Percentiles rank a stretch among this genome's conserved stretches.
Conservation (phyloP, 345 rosid species). For the Dimocarpus longan region DNA sequence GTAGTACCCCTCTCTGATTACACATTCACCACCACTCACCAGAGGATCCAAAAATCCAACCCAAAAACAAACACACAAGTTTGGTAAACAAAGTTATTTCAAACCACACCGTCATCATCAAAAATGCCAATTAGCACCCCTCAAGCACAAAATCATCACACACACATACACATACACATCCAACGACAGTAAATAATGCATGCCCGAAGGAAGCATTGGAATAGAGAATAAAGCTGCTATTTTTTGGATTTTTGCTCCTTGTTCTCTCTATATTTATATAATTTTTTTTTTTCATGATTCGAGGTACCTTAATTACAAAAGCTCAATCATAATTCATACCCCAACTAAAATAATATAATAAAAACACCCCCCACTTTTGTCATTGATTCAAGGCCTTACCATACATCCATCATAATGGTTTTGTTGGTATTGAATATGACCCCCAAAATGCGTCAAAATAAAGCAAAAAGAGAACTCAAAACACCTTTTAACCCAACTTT, state of each 20-base stretch:
- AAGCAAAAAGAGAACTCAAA: conserved; percentile 11
- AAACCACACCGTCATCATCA: conserved; percentile 5
- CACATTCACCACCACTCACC: background rate
- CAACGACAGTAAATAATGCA: conserved; percentile 1
- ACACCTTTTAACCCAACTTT: conserved; percentile 13
- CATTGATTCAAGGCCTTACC: conserved; percentile 21
- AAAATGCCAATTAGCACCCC: conserved; percentile 1
- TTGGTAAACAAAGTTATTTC: background rate
- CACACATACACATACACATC: conserved; percentile 7
- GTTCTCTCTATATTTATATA: conserved; percentile 12
- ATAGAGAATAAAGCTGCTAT: conserved; percentile 33
- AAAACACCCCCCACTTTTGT: too few relatives aligned
- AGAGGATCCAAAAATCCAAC: background rate
- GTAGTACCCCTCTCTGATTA: conserved; percentile 5
- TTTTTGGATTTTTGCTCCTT: conserved; percentile 27
- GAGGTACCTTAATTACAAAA: conserved; percentile 28
- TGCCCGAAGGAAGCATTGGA: conserved; percentile 6
- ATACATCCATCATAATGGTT: conserved; percentile 13
- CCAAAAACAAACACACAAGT: conserved; percentile 14
- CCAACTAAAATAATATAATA: background rate
- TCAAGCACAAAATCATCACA: conserved; percentile 16
- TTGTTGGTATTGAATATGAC: conserved; percentile 27
- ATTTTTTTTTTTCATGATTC: conserved; percentile 20
- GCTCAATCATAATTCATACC: conserved; percentile 3
- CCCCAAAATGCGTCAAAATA: conserved; percentile 31